These are phyloP conservation scores for Galerina sulciceps DNA, from an alignment of 768 basidiomycete genomes.

Conservation along the genomic window DNA sequence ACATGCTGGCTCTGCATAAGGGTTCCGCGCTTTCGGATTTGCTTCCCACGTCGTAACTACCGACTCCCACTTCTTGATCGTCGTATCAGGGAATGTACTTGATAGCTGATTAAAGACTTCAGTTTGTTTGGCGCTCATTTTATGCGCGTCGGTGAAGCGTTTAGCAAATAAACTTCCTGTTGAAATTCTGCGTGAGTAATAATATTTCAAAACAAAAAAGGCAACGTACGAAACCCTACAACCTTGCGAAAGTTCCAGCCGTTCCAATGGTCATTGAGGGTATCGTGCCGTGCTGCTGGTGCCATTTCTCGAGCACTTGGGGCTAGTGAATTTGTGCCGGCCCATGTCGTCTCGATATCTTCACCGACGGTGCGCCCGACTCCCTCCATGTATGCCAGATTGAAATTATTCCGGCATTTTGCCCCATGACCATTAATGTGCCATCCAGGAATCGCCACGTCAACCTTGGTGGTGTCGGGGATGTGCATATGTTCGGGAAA, in stretches of 20 bases:
- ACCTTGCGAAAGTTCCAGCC: slow-evolving; percentile 39
- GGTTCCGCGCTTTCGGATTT: slow-evolving; percentile 2
- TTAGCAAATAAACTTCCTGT: slow-evolving; percentile 1
- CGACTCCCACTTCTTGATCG: slow-evolving; percentile 1
- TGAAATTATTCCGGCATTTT: slow-evolving; percentile 32
- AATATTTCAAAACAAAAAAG: background rate
- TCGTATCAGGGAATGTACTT: background rate
- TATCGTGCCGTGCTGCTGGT: slow-evolving; percentile 32
- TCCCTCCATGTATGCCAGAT: slow-evolving; percentile 31
- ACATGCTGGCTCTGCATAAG: slow-evolving; percentile 10
- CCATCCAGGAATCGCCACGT: slow-evolving; percentile 36
- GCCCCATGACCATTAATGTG: slow-evolving; percentile 39
- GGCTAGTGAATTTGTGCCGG: slow-evolving; percentile 31
- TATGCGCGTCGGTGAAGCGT: slow-evolving; percentile 5
- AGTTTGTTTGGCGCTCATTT: slow-evolving; percentile 5
- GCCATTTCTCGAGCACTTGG: slow-evolving; percentile 41
- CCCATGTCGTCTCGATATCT: slow-evolving; percentile 41
- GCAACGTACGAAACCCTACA: slow-evolving; percentile 13
- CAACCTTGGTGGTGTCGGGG: background rate
- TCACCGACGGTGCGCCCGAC: slow-evolving; percentile 33
- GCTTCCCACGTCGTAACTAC: slow-evolving; percentile 10
- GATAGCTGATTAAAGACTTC: slow-evolving; percentile 1
- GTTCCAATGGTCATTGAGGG: slow-evolving; percentile 40
- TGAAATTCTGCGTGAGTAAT: background rate
- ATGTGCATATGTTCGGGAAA: slow-evolving; percentile 13